Percentiles rank a stretch among this genome's conserved stretches.
These are phyloP conservation scores for Teratosphaeria zuluensis DNA, from an alignment of 2,329 filamentous ascomycete genomes.

Conservation along the genomic window DNA sequence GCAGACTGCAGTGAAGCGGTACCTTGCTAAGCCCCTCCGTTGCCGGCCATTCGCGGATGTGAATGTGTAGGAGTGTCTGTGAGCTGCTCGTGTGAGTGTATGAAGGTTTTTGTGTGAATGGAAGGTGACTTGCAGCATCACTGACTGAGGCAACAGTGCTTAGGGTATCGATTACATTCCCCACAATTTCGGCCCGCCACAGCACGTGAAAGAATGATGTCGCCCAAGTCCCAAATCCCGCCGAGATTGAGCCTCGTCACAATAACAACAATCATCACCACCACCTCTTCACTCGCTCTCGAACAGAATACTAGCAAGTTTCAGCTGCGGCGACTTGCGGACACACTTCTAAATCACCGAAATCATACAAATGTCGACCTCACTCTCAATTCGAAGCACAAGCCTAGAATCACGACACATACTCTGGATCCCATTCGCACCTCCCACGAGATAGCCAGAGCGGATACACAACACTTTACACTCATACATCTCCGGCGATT, in stretches of 20 bases:
- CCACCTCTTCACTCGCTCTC: not conserved
- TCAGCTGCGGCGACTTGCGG: not conserved
- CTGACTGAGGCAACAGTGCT: not conserved
- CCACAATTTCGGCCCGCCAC: not conserved
- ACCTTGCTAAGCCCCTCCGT: not conserved
- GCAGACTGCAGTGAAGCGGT: not conserved
- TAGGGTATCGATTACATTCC: not conserved
- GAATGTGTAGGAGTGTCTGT: not conserved
- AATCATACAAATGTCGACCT: conserved; percentile 18
- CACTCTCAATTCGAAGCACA: conserved; percentile 6
- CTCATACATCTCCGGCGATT: not conserved
- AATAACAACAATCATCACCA: not conserved
- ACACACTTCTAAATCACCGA: not conserved
- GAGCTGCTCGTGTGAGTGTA: not conserved
- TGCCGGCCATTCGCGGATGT: not conserved
- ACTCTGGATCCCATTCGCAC: conserved; percentile 14
- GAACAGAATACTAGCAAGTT: not conserved
- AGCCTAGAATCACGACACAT: conserved; percentile 12
- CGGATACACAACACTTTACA: not conserved
- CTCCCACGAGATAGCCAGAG: conserved; percentile 13
- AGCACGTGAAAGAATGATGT: not conserved
- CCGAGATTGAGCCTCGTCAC: not conserved
- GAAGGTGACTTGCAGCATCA: not conserved
- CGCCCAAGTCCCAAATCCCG: not conserved
- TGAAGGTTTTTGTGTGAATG: not conserved